phyloP scores from a whole-genome alignment of 768 basidiomycete genomes.

The Suillus discolor region DNA sequence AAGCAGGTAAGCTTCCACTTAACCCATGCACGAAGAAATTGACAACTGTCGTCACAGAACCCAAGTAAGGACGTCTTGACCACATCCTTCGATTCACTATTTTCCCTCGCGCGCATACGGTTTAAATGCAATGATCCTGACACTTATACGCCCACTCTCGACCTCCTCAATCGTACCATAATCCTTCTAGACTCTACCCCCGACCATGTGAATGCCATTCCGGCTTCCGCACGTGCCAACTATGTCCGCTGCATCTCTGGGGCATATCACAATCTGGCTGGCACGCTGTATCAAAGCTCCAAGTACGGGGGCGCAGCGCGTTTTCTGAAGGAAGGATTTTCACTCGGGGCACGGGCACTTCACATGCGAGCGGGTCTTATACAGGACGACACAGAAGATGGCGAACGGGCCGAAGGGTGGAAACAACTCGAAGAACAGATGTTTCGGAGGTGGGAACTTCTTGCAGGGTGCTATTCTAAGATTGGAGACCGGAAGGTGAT shows the following conservation, averaged over 20 bases:
- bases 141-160: slow-evolving; percentile 49
- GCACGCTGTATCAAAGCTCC: slow-evolving; percentile 66
- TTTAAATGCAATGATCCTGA: slow-evolving; percentile 43
- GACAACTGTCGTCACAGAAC: slow-evolving; percentile 15
- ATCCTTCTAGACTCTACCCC: slow-evolving; percentile 22
- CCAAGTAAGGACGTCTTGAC: slow-evolving; percentile 40
- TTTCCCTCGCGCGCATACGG: slow-evolving; percentile 50
- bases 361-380: slow-evolving; percentile 21
- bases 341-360: slow-evolving; percentile 52
- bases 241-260: slow-evolving; percentile 72
- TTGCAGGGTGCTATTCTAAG: slow-evolving; percentile 78
- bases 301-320: slow-evolving; percentile 64
- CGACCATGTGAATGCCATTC: slow-evolving; percentile 13
- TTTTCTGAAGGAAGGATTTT: slow-evolving; percentile 66
- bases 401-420: slow-evolving; percentile 48
- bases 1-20: slow-evolving; percentile 27
- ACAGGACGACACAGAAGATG: slow-evolving; percentile 22
- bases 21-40: not conserved
- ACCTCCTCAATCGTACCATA: slow-evolving; percentile 48
- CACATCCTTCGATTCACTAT: slow-evolving; percentile 55
- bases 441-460: slow-evolving; percentile 75
- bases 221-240: slow-evolving; percentile 45
- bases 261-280: slow-evolving; percentile 69
- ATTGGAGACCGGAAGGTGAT: slow-evolving; percentile 75
- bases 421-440: slow-evolving; percentile 64